Evolutionary conservation across 495 filamentous ascomycete species (phyloP), one percentile per base, ranked within the genome.

Genomic region (Daldinia childiae): DNA sequence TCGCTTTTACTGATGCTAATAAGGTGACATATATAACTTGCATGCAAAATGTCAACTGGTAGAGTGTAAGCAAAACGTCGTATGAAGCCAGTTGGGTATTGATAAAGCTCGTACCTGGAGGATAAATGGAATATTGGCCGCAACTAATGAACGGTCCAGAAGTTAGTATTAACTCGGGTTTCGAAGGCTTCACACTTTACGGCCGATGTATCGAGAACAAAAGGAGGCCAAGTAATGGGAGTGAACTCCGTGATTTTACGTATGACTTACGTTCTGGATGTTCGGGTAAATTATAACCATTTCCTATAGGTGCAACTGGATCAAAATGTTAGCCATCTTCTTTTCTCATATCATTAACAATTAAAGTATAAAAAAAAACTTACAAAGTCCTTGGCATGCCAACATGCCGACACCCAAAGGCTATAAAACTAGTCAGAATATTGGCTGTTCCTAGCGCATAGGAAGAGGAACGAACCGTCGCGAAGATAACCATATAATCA

Each of bases 21-120:
- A 60, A 39, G 19, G 71, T 62, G 41, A 67, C 60, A 62, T 77
- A 78, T 61, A 77, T 63, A 19, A 77, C 30, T 60, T 73, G 67
- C 72, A 68, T 72, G 48, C 38, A 61, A 26, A 73, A 73, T 15
- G 51, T 57, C 38, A 68, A 56, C 64, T 72, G 30, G 39, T 38
- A 41, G 11, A 19, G 5, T 34, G 41, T 62, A 34, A 63, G 55
- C 17, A 55, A 9, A 58, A 56, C 41, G n/a, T 54, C 4, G 14
- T 30, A n/a, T 12, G 12, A 29, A 54, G 14, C 30, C 6, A 30
- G 21, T 24, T 54, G 50, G 12, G 5, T 2, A 15, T 30, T 30
- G 24, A 30, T 30, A n/a, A 15, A 36, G 24, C 11, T 62, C 69
- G 21, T 72, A 75, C 69, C 38, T 69, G 15, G 14, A 71, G 58